Percentiles rank a stretch among this genome's conserved stretches.
Conservation (phyloP, 768 basidiomycete species). For the Panaeolus papilionaceus region DNA sequence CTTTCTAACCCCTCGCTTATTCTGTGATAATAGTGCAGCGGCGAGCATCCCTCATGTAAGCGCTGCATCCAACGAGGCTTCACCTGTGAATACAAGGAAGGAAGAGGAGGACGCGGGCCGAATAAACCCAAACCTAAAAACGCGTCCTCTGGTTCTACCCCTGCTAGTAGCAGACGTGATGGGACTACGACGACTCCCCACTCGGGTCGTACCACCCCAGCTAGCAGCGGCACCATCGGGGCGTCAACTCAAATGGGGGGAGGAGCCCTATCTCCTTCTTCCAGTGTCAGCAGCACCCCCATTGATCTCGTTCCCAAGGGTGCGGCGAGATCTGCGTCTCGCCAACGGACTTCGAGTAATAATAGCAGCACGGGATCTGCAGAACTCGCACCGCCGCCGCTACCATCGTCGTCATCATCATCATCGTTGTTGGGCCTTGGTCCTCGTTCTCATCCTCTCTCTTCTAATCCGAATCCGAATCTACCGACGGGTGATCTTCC, state of each 20-base stretch:
- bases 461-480: neutral
- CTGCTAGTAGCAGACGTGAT: neutral
- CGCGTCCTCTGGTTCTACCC: neutral
- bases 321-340: neutral
- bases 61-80: slow-evolving; percentile 67
- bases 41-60: slow-evolving; percentile 72
- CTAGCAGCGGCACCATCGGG: neutral
- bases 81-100: slow-evolving; percentile 69
- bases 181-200: neutral
- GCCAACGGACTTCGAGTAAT: neutral
- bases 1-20: slow-evolving; percentile 16
- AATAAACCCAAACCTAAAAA: slow-evolving; percentile 56
- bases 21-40: slow-evolving; percentile 58
- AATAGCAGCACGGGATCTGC: slow-evolving; percentile 9
- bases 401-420: neutral
- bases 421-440: neutral
- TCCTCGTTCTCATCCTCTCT: neutral
- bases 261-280: neutral
- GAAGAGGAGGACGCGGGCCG: slow-evolving; percentile 67
- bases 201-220: neutral
- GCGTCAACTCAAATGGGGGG: neutral
- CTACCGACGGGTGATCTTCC: neutral
- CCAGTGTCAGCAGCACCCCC: neutral
- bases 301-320: neutral
- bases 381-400: neutral